Evolutionary conservation across 371 early-diverging fungal genomes (phyloP), one percentile per base, ranked within the genome.

Genomic region (Mortierella sp.): DNA sequence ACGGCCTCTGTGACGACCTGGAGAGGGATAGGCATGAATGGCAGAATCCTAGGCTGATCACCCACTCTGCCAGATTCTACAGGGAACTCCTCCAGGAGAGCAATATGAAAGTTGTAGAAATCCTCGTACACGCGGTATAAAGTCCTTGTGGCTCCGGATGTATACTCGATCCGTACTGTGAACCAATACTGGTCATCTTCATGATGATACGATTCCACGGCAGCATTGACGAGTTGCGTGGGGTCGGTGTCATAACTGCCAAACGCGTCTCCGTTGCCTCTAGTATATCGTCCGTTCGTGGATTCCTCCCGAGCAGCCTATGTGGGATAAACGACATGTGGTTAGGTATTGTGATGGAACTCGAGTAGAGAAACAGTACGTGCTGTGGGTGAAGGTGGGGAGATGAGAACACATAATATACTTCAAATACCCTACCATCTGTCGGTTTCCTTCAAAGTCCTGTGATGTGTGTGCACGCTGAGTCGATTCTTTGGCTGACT

Each of bases 91-190:
- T 83, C 84, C 47, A 95, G 79, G 19, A 95, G 82, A n/a, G 86
- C 82, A 48, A 93, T 87, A 54, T 95, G 95, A 53, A 94, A 88
- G 49, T 88, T 85, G 76, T 90, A 90, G 79, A 95, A 92, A 70
- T 94, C 93, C 70, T 95, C 93, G 64, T 91, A 92, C 19, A 87
- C 81, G 31, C 94, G 82, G 79, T 87, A 89, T 6, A 95, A 64
- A 24, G 86, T 82, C 52, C 89, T 81, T 21, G 67, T 72, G 4
- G 80, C 63, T 39, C 85, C 84, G 58, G 89, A 82, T 38, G 60
- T 66, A 24, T 86, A 78, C 31, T 82, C 80, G n/a, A 89, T 83
- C 54, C 89, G 85, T 26, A 93, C 82, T 28, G 89, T 82, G 82
- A 89, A 94, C 84, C 86, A 87, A 70, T 86, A 91, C 54, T 86